Base-by-base conservation (phyloP, 768 basidiomycete genomes). In the Panaeolus cyanescens region DNA sequence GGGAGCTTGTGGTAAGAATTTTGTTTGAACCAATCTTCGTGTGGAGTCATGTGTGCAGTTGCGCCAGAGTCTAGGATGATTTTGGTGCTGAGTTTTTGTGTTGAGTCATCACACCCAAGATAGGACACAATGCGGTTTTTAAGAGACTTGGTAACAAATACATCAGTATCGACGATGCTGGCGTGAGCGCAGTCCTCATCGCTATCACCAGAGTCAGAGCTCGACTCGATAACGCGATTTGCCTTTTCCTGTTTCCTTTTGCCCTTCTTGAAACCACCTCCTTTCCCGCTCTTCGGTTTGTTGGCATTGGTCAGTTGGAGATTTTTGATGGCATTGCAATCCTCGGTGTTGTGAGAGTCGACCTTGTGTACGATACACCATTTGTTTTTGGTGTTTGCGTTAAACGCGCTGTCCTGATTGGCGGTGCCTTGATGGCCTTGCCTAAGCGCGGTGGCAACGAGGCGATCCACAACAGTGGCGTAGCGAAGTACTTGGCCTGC, bases 1-100 rank as follows among this genome's bases (percentile, higher is more conserved):
- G 50, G 45, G 15, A 63, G 13, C 2, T n/a, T 7, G 15, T 39
- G 31, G 59, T 56, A 63, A 32, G 62, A 39, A 9, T 57, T n/a
- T 4, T 39, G 42, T 7, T 40, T 25, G 22, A 63, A 63, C 62
- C 62, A 63, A 32, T 56, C 59, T 10, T 34, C 32, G 9, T 42
- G 50, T 5, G 56, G 33, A 1, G 61, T 62, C 61, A 62, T 62
- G 34, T 59, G 58, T 17, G 56, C 59, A 4, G 62, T 60, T 50
- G 62, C 62, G 10, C 62, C 59, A 12, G 62, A 63, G 32, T 63
- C 62, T 6, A 63, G 59, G 3, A 62, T 13, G 20, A 62, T 55
- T n/a, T n/a, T n/a, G 39, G n/a, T 4, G 22, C 5, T 40, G 39
- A 7, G n/a, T 40, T 8, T 40, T 17, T 2, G 4, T 40, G 39